phyloP scores from a whole-genome alignment of 2,329 filamentous ascomycete genomes.

The Ilyonectria sp. region DNA sequence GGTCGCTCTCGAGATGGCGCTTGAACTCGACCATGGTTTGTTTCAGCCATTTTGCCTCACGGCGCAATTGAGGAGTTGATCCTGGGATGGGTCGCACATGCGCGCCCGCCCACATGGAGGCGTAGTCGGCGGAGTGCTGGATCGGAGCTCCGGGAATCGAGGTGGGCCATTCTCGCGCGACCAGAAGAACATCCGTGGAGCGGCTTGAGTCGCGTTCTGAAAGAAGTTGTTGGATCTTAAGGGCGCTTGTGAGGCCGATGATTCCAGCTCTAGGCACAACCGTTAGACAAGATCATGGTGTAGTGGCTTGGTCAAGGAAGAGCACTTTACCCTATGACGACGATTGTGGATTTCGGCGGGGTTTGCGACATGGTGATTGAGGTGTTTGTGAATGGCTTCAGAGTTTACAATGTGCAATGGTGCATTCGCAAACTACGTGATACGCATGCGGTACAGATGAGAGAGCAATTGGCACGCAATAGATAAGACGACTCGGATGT shows the following conservation, averaged over 20 bases:
- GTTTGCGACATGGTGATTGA: slow-evolving; percentile 26
- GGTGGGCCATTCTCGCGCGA: slow-evolving; percentile 54
- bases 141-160: slow-evolving; percentile 51
- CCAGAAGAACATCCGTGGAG: slow-evolving; percentile 43
- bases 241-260: slow-evolving; percentile 65
- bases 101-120: slow-evolving; percentile 71
- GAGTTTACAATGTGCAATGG: not conserved
- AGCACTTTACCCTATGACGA: slow-evolving; percentile 47
- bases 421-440: not conserved
- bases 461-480: not conserved
- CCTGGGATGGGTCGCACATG: slow-evolving; percentile 68
- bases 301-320: not conserved
- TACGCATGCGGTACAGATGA: not conserved
- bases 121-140: slow-evolving; percentile 59
- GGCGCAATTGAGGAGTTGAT: slow-evolving; percentile 50
- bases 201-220: slow-evolving; percentile 7
- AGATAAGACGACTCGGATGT: not conserved
- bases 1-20: slow-evolving; percentile 41
- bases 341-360: slow-evolving; percentile 38
- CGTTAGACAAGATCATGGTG: not conserved
- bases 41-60: slow-evolving; percentile 53
- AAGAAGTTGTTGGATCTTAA: slow-evolving; percentile 57
- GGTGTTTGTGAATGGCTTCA: not conserved
- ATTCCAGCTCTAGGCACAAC: slow-evolving; percentile 63
- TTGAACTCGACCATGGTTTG: slow-evolving; percentile 46